A percentile compares a stretch with the other conserved stretches of the same genome.
These are phyloP conservation scores for Antarctomyces pellizariae DNA, from an alignment of 495 filamentous ascomycete genomes.

Conservation along the genomic window DNA sequence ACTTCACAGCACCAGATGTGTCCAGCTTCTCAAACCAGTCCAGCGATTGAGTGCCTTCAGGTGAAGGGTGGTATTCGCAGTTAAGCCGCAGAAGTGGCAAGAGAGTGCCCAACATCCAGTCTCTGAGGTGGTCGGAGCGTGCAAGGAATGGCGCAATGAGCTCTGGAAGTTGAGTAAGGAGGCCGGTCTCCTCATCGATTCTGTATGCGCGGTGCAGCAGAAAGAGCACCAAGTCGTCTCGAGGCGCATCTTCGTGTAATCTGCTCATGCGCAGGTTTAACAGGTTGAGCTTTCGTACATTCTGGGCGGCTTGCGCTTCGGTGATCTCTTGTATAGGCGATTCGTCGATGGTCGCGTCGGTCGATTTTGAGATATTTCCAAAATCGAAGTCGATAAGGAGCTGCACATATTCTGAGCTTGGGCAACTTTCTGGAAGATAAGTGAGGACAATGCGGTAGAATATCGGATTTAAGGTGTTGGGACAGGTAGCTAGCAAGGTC, in stretches of 20 bases:
- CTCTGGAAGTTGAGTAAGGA: slow-evolving; percentile 45
- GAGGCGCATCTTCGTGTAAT: slow-evolving; percentile 18
- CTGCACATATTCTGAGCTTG: slow-evolving; percentile 36
- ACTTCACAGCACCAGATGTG: slow-evolving; percentile 34
- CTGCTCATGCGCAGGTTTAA: slow-evolving; percentile 30
- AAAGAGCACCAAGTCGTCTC: slow-evolving; percentile 42
- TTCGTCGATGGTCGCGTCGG: slow-evolving; percentile 24
- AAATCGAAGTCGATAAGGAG: slow-evolving; percentile 31
- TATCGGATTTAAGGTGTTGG: slow-evolving; percentile 27
- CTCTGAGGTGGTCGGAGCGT: slow-evolving; percentile 37
- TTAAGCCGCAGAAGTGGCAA: slow-evolving; percentile 61
- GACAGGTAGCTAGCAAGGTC: slow-evolving; percentile 33
- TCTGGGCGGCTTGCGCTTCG: slow-evolving; percentile 39
- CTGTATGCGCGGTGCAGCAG: slow-evolving; percentile 50
- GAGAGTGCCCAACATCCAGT: slow-evolving; percentile 55
- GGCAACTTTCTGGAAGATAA: slow-evolving; percentile 56
- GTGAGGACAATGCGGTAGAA: slow-evolving; percentile 64
- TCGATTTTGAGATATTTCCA: slow-evolving; percentile 14
- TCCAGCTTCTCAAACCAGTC: slow-evolving; percentile 36
- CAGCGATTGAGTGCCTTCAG: slow-evolving; percentile 29
- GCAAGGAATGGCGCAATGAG: slow-evolving; percentile 56
- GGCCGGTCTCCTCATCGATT: slow-evolving; percentile 57
- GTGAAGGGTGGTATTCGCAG: slow-evolving; percentile 56
- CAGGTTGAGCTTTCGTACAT: slow-evolving; percentile 45
- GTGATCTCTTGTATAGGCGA: slow-evolving; percentile 36